phyloP scores from a whole-genome alignment of 768 basidiomycete species.

The Panaeolus cyanescens region DNA sequence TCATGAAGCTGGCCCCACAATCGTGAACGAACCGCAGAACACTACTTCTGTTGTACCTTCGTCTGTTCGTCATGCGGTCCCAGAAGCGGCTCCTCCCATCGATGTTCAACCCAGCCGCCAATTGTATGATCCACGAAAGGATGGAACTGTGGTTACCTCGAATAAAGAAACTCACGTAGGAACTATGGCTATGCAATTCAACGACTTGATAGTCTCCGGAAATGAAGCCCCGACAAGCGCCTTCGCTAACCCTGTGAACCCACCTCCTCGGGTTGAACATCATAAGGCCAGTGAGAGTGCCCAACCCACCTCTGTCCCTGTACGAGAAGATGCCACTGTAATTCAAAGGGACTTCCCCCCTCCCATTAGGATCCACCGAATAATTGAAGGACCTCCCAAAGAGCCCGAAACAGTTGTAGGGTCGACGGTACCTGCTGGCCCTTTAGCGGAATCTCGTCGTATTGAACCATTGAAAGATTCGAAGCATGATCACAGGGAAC shows the following conservation, averaged over 20 bases:
- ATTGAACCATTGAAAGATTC: background rate
- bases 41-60: background rate
- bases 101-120: background rate
- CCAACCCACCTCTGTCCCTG: background rate
- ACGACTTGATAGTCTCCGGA: no score
- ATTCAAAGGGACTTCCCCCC: background rate
- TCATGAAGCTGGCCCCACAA: background rate
- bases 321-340: background rate
- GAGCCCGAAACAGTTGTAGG: background rate
- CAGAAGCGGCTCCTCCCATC: background rate
- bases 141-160: background rate
- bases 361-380: background rate
- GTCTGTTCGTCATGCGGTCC: background rate
- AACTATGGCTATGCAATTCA: no score
- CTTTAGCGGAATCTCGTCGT: background rate
- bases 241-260: no score
- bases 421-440: background rate
- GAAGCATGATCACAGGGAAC: background rate
- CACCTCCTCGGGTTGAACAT: background rate
- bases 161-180: background rate
- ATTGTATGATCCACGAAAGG: background rate
- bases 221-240: no score
- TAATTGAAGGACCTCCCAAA: background rate
- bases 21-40: background rate
- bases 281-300: background rate